Conservation (phyloP, 2,329 filamentous ascomycete genomes). For the Alternaria metachromatica region DNA sequence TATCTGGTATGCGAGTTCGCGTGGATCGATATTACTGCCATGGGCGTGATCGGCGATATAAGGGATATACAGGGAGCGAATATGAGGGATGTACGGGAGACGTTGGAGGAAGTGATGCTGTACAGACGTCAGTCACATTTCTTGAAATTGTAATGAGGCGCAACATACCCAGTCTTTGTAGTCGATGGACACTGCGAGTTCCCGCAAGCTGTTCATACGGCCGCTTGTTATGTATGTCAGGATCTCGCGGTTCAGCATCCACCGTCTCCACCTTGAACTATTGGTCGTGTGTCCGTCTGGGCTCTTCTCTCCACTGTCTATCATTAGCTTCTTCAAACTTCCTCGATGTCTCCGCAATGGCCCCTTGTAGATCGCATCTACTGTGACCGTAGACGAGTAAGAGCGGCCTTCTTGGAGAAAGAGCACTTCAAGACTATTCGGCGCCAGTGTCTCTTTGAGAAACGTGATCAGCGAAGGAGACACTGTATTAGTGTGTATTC, state of each 20-base stretch:
- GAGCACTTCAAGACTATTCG: slow-evolving; percentile 79
- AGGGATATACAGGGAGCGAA: slow-evolving; percentile 74
- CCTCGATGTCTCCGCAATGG: slow-evolving; percentile 72
- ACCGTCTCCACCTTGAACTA: slow-evolving; percentile 65
- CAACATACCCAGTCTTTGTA: slow-evolving; percentile 77
- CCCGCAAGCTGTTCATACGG: slow-evolving; percentile 73
- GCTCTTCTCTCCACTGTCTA: slow-evolving; percentile 71
- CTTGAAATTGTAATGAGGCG: not conserved
- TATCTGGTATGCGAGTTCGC: slow-evolving; percentile 77
- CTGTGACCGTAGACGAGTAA: slow-evolving; percentile 65
- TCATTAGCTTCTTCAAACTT: slow-evolving; percentile 74
- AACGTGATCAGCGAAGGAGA: slow-evolving; percentile 74
- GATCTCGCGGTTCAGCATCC: slow-evolving; percentile 74
- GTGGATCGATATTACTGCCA: slow-evolving; percentile 62
- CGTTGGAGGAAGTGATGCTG: slow-evolving; percentile 81
- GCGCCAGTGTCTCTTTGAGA: slow-evolving; percentile 76
- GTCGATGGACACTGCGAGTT: slow-evolving; percentile 75
- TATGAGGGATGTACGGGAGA: slow-evolving; percentile 71
- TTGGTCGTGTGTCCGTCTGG: slow-evolving; percentile 49
- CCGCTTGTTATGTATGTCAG: slow-evolving; percentile 77
- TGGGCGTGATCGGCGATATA: slow-evolving; percentile 69
- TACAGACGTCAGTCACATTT: slow-evolving; percentile 13
- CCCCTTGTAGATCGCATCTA: slow-evolving; percentile 74
- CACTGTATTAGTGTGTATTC: slow-evolving; percentile 76
- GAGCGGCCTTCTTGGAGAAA: slow-evolving; percentile 73